phyloP scores from a whole-genome alignment of 352 stramenopile genomes.

The Phytophthora nicotianae region DNA sequence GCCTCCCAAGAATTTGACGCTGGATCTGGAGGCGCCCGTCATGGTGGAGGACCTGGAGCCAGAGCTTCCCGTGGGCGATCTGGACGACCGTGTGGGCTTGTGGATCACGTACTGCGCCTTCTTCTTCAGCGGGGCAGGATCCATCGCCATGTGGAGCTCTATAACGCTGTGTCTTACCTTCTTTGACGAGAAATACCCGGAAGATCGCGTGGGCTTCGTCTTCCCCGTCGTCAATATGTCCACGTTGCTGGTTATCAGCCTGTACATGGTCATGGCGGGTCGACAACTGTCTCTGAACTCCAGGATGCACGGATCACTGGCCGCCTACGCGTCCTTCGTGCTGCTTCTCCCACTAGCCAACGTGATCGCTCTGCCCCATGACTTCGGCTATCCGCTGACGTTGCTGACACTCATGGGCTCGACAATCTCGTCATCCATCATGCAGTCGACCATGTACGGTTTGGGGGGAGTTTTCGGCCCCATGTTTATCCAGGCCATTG shows the following conservation, averaged over 20 bases:
- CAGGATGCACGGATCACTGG: conserved; percentile 63
- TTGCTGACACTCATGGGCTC: conserved; percentile 67
- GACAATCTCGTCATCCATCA: conserved; percentile 68
- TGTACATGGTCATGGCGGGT: conserved; percentile 83
- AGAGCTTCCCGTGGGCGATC: conserved; percentile 17
- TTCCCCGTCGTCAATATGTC: conserved; percentile 89
- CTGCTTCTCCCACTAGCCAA: conserved; percentile 66
- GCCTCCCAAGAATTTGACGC: conserved; percentile 21
- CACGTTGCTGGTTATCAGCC: conserved; percentile 71
- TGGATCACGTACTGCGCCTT: conserved; percentile 75
- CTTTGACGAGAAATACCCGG: conserved; percentile 67
- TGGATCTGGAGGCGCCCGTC: conserved; percentile 22
- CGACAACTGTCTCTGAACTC: conserved; percentile 62
- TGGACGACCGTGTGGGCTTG: conserved; percentile 47
- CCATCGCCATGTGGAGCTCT: conserved; percentile 79
- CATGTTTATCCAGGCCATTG: conserved; percentile 78
- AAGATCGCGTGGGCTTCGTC: conserved; percentile 73
- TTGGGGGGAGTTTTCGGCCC: conserved; percentile 80
- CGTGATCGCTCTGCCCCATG: conserved; percentile 48
- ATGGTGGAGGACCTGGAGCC: conserved; percentile 17
- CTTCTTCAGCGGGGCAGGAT: conserved; percentile 73
- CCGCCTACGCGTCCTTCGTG: conserved; percentile 58
- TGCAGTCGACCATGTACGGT: conserved; percentile 77
- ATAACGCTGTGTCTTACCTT: conserved; percentile 81
- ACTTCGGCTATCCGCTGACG: conserved; percentile 61